phyloP scores from a whole-genome alignment of 768 basidiomycete genomes.

The Psilocybe cyanescens region DNA sequence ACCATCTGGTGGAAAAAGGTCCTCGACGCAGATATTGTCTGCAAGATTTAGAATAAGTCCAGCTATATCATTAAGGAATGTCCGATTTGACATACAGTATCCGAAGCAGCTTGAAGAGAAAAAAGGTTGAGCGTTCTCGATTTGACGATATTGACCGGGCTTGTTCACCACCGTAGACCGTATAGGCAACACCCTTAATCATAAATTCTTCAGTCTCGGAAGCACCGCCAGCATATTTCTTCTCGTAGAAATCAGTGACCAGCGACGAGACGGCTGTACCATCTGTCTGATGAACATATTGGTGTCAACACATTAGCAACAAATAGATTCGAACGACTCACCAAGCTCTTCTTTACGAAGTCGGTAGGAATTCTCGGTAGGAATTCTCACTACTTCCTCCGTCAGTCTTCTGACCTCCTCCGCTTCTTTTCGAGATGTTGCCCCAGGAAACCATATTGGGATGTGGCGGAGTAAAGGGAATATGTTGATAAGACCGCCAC shows the following conservation, averaged over 20 bases:
- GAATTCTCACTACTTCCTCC: conserved; percentile 1
- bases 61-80: too few relatives aligned
- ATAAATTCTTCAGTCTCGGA: conserved; percentile 11
- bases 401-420: neutral
- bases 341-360: neutral
- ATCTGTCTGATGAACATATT: conserved; percentile 1
- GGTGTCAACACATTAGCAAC: neutral
- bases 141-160: neutral
- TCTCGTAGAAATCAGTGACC: conserved; percentile 16
- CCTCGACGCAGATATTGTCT: conserved; percentile 17
- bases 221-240: neutral
- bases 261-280: conserved; percentile 17
- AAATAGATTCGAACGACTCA: neutral
- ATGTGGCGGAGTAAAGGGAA: conserved; percentile 36
- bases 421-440: neutral
- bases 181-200: conserved; percentile 13
- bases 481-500: conserved; percentile 27
- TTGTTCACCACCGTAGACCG: conserved; percentile 18
- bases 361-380: conserved; percentile 1
- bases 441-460: conserved; percentile 35
- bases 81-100: conserved; percentile 8
- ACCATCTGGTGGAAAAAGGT: conserved; percentile 34
- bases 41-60: neutral
- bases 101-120: conserved; percentile 11
- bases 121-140: neutral